Base-by-base conservation (phyloP, 805 yeast species). In the Lipomyces spencermartinsiae region DNA sequence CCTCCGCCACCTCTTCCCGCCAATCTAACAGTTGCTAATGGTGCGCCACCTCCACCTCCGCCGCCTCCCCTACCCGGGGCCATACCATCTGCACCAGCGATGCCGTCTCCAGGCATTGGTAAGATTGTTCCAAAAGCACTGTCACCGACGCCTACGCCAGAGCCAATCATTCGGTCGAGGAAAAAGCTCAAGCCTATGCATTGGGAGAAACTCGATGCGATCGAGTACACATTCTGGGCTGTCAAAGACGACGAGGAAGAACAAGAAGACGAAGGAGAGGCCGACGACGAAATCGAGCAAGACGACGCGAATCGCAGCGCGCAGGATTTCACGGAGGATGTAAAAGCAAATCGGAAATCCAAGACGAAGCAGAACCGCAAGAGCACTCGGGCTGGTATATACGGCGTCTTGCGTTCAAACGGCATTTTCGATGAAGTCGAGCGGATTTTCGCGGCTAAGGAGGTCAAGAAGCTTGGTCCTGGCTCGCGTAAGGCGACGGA, bases 121-220 rank as follows among this genome's bases (percentile, higher is more conserved):
- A 53, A 53, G 29, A 53, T 78, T n/a, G 76, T 78, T 25, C 78
- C 79, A 1, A 73, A 76, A 19, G 64, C 74, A 14, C 34, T 73
- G 53, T 73, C 73, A 29, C 74, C 74, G 43, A 71, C 78, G 12
- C 63, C 69, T 7, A 79, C 79, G 4, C 78, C 79, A 22, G 78
- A 79, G 1, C 76, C 76, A 12, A 63, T 0, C 68, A 91, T 90
- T 34, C 82, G 92, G 70, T 93, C 97, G 2, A 87, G 86, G 75
- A 83, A 86, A 67, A 91, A 90, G 76, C 84, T 95, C 71, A 95
- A 96, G 77, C 99, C 94, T 77, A 84, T 95, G 82, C 99, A 95
- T 77, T 96, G 98, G 98, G 97, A 94, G 73, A 92, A 91, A 75
- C 83, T 96, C 51, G 74, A 73, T 10, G 97, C 94, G 43, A 89